Conservation (phyloP, 208 protist genomes). For the Leishmania tropica region DNA sequence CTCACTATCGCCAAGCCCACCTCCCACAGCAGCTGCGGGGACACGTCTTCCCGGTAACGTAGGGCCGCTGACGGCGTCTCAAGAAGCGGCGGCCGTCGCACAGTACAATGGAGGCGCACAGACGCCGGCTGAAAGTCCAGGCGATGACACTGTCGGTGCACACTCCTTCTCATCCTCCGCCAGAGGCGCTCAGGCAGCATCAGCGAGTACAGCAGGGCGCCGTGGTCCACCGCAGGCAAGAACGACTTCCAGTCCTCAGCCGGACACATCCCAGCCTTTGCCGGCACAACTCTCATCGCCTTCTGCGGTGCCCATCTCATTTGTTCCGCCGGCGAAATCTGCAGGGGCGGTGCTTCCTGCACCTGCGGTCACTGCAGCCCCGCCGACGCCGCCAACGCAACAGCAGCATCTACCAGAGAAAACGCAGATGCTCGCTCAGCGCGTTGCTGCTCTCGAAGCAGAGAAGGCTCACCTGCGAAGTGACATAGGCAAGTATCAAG, state of each 20-base stretch:
- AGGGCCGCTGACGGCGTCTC: neutral
- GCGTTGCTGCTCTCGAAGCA: constrained; percentile 22
- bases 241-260: neutral
- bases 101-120: too few relatives aligned
- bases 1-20: neutral
- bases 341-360: too few relatives aligned
- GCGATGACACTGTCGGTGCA: neutral
- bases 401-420: neutral
- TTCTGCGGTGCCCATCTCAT: neutral
- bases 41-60: neutral
- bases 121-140: neutral
- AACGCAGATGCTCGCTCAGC: neutral
- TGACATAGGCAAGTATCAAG: constrained; percentile 39
- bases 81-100: neutral
- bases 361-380: neutral
- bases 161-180: neutral
- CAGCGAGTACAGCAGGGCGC: neutral
- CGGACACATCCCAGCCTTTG: neutral
- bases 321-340: neutral
- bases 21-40: neutral
- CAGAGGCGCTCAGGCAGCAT: neutral
- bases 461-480: constrained; percentile 37
- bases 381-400: too few relatives aligned
- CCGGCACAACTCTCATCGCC: neutral
- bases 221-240: constrained; percentile 14